These are phyloP conservation scores for Hypoxylon rickii DNA, from an alignment of 495 filamentous ascomycete genomes.

Conservation along the genomic window DNA sequence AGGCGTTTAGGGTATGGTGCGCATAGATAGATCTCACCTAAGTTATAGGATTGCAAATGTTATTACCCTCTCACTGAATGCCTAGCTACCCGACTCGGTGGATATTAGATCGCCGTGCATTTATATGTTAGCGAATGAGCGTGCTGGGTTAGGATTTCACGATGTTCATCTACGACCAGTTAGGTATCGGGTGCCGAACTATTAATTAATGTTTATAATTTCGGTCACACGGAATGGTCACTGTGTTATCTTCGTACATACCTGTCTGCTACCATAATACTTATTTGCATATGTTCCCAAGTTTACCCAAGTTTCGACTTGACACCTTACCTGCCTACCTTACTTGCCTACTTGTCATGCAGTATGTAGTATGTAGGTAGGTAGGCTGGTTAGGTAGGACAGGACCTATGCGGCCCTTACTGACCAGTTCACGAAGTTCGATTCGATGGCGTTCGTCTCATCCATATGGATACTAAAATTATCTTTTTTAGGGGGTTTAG, in stretches of 20 bases:
- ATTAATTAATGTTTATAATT: slow-evolving; percentile 26
- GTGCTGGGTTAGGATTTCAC: slow-evolving; percentile 15
- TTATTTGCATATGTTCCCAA: too few relatives aligned
- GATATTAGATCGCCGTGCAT: slow-evolving; percentile 36
- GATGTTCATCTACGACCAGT: slow-evolving; percentile 16
- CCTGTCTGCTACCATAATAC: too few relatives aligned
- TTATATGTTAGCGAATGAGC: slow-evolving; percentile 19
- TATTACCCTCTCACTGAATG: slow-evolving; percentile 6
- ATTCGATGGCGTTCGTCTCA: too few relatives aligned
- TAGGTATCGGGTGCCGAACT: slow-evolving; percentile 10
- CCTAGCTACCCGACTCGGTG: slow-evolving; percentile 24
- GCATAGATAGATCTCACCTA: slow-evolving; percentile 28
- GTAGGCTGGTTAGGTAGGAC: too few relatives aligned
- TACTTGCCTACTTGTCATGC: too few relatives aligned
- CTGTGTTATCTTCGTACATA: too few relatives aligned
- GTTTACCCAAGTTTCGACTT: too few relatives aligned
- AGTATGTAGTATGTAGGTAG: too few relatives aligned
- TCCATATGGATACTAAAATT: neutral
- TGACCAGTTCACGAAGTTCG: too few relatives aligned
- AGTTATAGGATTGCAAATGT: slow-evolving; percentile 12
- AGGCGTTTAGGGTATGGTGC: slow-evolving; percentile 22
- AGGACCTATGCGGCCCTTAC: too few relatives aligned
- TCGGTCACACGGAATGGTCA: slow-evolving; percentile 25
- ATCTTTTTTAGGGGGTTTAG: neutral
- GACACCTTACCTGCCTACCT: too few relatives aligned